Base-by-base conservation (phyloP, 208 protist species). In the Trypanosoma scelopori region DNA sequence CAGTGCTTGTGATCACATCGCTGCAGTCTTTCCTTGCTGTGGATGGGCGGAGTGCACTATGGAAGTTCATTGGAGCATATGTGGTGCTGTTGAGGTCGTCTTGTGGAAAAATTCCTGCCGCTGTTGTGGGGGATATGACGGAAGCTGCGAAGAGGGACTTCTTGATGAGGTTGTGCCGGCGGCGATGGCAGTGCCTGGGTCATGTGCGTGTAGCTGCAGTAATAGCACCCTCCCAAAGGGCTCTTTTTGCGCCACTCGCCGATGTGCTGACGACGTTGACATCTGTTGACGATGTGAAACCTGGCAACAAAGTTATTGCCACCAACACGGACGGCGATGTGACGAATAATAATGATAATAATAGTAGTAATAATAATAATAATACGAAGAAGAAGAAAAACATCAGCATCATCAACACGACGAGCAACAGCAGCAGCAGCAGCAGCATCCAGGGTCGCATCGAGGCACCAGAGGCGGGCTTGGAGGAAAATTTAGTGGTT, bases 51-150 rank as follows among this genome's bases (percentile, higher is more conserved):
- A 88, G 80, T 69, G 86, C 82, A 27, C 61, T 92, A 32, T 92
- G 86, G 86, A 86, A 87, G 53, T 79, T 76, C 69, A 70, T 92
- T 46, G 80, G 78, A 18, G 68, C 67, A n/a, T 82, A 74, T 63
- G 66, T 67, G 30, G n/a, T 67, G 71, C 22, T 68, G 71, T 25
- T 67, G 52, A 69, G 60, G 42, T 55, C 53, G 15, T 56, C 55
- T 5, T 55, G 35, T 20, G 47, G 68, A n/a, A 45, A 37, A 37
- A 37, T 37, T 37, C 32, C 15, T 16, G 18, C 32, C 30, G 1
- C 28, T 1, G 15, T 23, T 1, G 18, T 63, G 39, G 20, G 48
- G 23, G 18, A 18, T 0, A 78, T 59, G 72, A 41, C 65, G n/a
- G 46, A 52, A 18, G 51, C 39, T 18, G 51, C 57, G 43, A 30